Percentiles rank a stretch among this genome's conserved stretches.
Evolutionary conservation across 2,329 filamentous ascomycete genomes (phyloP).

Genomic region (Diaporthe humulicola): DNA sequence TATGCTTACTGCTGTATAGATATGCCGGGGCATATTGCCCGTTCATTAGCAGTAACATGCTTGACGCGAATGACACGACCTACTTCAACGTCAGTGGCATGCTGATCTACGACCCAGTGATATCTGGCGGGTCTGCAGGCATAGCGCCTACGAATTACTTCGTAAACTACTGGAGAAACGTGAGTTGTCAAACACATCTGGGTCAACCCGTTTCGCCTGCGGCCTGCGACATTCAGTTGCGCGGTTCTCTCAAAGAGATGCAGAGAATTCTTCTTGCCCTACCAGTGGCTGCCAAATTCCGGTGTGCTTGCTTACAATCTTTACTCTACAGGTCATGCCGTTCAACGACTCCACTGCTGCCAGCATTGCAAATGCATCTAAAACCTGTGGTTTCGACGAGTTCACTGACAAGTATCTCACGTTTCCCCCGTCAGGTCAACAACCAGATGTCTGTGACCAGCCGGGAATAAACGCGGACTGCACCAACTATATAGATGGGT

Average conservation of each 20-base stretch:
- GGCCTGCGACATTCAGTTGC: background rate
- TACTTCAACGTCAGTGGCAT: conserved; percentile 76
- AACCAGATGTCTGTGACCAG: conserved; percentile 57
- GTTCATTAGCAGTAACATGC: conserved; percentile 78
- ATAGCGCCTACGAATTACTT: conserved; percentile 63
- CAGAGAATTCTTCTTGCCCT: too few species aligned
- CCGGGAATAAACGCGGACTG: conserved; percentile 57
- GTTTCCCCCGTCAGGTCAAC: conserved; percentile 73
- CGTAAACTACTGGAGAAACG: conserved; percentile 65
- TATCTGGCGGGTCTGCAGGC: conserved; percentile 61
- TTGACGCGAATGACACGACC: conserved; percentile 71
- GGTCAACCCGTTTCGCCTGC: background rate
- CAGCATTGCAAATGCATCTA: conserved; percentile 61
- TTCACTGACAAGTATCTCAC: conserved; percentile 70
- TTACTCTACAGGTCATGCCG: conserved; percentile 60
- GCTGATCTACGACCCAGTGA: conserved; percentile 77
- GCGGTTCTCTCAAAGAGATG: background rate
- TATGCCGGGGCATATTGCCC: conserved; percentile 69
- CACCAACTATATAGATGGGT: conserved; percentile 60
- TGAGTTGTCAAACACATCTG: background rate
- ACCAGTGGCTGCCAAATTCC: background rate
- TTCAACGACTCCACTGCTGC: conserved; percentile 68
- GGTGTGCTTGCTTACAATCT: background rate
- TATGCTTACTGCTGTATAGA: background rate
- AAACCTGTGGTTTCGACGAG: conserved; percentile 70